These are phyloP conservation scores for Pseudonitzschia pungens DNA, from an alignment of 108 stramenopile genomes.

Conservation along the genomic window DNA sequence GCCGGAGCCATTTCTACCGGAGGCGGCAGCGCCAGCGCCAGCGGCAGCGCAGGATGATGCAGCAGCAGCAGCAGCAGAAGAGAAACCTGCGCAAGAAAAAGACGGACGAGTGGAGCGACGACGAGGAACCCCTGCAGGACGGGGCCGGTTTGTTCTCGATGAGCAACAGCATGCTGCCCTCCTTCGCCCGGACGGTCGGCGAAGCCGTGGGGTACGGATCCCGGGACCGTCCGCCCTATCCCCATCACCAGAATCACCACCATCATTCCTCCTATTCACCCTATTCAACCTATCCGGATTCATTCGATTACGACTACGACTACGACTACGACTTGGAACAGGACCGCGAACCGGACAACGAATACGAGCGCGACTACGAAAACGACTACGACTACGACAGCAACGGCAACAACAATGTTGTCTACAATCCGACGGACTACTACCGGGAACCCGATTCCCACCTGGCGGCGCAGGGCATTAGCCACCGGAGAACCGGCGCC, in stretches of 20 bases:
- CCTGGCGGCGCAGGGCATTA: constrained; percentile 21
- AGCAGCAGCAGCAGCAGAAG: too few species aligned
- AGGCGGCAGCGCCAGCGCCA: constrained; percentile 31
- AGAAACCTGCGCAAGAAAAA: constrained; percentile 54
- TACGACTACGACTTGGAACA: constrained; percentile 3
- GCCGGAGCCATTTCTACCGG: constrained; percentile 2
- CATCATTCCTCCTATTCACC: too few species aligned
- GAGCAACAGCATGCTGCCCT: not conserved
- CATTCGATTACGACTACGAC: not conserved
- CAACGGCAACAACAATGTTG: not conserved
- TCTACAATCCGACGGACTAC: constrained; percentile 14
- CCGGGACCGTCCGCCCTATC: too few species aligned
- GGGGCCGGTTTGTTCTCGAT: constrained; percentile 13
- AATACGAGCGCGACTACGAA: constrained; percentile 2
- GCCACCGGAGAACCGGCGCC: constrained; percentile 23
- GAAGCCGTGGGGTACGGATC: too few species aligned
- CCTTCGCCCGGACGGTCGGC: too few species aligned
- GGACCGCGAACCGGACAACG: not conserved
- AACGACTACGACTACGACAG: constrained; percentile 5
- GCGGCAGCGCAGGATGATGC: too few species aligned
- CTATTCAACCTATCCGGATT: not conserved
- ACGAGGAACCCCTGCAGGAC: constrained; percentile 43
- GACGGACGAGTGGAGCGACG: constrained; percentile 76
- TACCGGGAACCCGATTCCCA: constrained; percentile 14
- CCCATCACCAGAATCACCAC: too few species aligned